These are phyloP conservation scores for Suhomyces chickasaworum DNA, from an alignment of 1,139 yeast species.

Conservation along the genomic window DNA sequence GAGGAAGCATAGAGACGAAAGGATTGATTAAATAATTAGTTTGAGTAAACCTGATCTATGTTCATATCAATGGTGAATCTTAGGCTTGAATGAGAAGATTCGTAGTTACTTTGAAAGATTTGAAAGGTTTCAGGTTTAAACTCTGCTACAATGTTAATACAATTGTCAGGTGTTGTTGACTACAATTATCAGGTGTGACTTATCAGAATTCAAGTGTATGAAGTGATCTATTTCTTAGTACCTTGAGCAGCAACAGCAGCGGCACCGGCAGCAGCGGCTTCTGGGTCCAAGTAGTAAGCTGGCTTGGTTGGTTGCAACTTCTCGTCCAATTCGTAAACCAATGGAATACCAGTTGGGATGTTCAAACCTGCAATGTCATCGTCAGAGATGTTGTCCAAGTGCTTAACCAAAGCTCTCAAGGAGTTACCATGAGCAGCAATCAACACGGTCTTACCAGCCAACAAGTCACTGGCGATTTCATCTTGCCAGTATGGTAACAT, in stretches of 20 bases:
- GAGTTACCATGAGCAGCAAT: slow-evolving; percentile 99
- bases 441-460: slow-evolving; percentile 86
- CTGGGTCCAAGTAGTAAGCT: slow-evolving; percentile 97
- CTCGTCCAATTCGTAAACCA: slow-evolving; percentile 93
- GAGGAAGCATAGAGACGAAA: too few relatives aligned
- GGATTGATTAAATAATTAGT: too few relatives aligned
- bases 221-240: slow-evolving; percentile 39
- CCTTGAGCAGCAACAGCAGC: slow-evolving; percentile 99
- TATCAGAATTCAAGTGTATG: too few relatives aligned
- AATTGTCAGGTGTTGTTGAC: too few relatives aligned
- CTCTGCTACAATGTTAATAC: too few relatives aligned
- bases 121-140: too few relatives aligned
- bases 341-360: slow-evolving; percentile 99
- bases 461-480: slow-evolving; percentile 81
- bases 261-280: slow-evolving; percentile 99
- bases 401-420: slow-evolving; percentile 93
- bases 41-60: too few relatives aligned
- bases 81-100: too few relatives aligned
- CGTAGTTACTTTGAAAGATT: too few relatives aligned
- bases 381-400: slow-evolving; percentile 92
- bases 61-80: too few relatives aligned
- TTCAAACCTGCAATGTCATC: slow-evolving; percentile 90
- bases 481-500: slow-evolving; percentile 98
- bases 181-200: too few relatives aligned
- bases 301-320: slow-evolving; percentile 88